Base-by-base conservation (phyloP, 345 rosid genomes). In the Excoecaria agallocha region DNA sequence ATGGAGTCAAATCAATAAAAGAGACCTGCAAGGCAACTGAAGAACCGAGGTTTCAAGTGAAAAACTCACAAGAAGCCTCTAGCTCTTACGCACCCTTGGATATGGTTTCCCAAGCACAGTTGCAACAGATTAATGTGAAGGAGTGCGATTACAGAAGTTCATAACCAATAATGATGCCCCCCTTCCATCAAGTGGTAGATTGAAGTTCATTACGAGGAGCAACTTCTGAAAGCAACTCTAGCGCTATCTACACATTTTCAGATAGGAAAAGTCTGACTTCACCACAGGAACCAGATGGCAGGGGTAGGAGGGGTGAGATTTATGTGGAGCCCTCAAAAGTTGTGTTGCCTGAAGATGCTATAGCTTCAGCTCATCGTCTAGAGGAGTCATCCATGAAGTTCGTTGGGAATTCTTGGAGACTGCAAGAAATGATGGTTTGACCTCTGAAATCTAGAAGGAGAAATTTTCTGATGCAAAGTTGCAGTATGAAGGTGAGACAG, bases 361-460 rank as follows among this genome's bases (percentile, higher is more conserved):
- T 93, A 58, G 90, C 79, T 76, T 90, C 97, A 59, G 89, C 90
- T 70, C 84, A 80, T 56, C 88, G 84, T 73, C 74, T 76, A n/a
- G 93, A 89, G 81, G 86, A 86, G 69, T 85, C 89, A 49, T 91
- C 97, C 49, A 61, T 55, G 68, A 86, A 82, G 74, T 63, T 82
- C 69, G 77, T 89, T 65, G 89, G 88, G 97, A 93, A 72, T 95
- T 91, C 83, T 50, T 95, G 79, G 86, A 88, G 78, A 86, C 75
- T 85, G 91, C 90, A 66, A 85, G 76, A 73, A 84, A 83, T 74
- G 89, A 86, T 82, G 69, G 64, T 46, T 83, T 80, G 74, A 79
- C 84, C 78, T 86, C 90, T 62, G 86, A 80, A 80, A 76, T 76
- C 68, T 86, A 72, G 71, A 77, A 69, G 74, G 77, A 70, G 61